Percentiles rank a stretch among this genome's conserved stretches.
These are phyloP conservation scores for Taphrina deformans DNA, from an alignment of 1,139 yeast genomes.

Conservation along the genomic window DNA sequence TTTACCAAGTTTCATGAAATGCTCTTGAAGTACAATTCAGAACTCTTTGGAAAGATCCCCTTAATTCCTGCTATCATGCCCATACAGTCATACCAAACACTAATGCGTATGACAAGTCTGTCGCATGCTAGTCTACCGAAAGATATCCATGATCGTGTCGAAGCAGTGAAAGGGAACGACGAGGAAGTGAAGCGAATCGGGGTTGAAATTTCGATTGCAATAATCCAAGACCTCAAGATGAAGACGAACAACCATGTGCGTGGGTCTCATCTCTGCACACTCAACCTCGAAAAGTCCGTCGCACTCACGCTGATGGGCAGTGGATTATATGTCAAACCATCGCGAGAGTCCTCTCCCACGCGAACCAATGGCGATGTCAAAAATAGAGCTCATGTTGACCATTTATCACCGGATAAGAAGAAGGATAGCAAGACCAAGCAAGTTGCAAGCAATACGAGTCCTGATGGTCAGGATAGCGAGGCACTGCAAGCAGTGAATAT, in stretches of 20 bases:
- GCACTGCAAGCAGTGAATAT: conserved; percentile 10
- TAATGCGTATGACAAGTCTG: conserved; percentile 82
- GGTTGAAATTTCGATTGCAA: conserved; percentile 66
- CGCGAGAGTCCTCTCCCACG: conserved; percentile 23
- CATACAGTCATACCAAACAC: conserved; percentile 82
- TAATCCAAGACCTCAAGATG: conserved; percentile 58
- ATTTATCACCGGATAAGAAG: neutral
- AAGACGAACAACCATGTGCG: conserved; percentile 57
- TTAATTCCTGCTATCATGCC: conserved; percentile 95
- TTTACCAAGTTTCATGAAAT: conserved; percentile 55
- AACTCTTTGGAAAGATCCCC: conserved; percentile 54
- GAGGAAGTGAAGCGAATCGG: conserved; percentile 82
- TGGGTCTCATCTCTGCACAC: conserved; percentile 87
- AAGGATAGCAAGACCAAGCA: neutral
- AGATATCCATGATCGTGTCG: conserved; percentile 53
- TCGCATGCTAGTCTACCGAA: conserved; percentile 86
- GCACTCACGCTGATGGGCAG: conserved; percentile 77
- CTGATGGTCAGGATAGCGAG: neutral
- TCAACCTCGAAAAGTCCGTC: conserved; percentile 85
- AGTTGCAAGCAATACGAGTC: neutral
- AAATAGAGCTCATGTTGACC: neutral
- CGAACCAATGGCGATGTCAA: neutral
- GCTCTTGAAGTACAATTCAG: conserved; percentile 50
- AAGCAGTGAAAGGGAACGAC: conserved; percentile 70
- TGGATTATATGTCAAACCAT: conserved; percentile 27